Base-by-base conservation (phyloP, 2,329 filamentous ascomycete genomes). In the Daldinia sp. region DNA sequence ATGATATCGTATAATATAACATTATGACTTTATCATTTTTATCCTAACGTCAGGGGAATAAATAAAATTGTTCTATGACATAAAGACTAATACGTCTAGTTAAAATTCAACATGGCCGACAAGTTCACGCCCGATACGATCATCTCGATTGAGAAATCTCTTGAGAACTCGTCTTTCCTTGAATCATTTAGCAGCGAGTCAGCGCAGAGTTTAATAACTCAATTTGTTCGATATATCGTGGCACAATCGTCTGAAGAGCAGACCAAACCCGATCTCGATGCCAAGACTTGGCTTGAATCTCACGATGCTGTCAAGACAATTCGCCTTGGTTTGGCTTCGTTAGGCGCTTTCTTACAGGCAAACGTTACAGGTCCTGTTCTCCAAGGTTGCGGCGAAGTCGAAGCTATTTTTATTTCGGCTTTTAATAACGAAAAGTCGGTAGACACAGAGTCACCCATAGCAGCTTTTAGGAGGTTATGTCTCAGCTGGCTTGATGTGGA, bases 281-380 rank as follows among this genome's bases (percentile, higher is more conserved):
- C 35, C 13, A 15, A 41, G 55, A 58, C 20, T 50, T 51, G 12
- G 18, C 44, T 5, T 37, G 18, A 15, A 37, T 35, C 46, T 30
- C 30, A 39, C 48, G 33, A 60, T 54, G 30, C 42, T 18, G 63
- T 50, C 23, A 50, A 73, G 7, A 70, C 70, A 6, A 46, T 78
- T 26, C 70, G 71, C 1, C 48, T 91, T 46, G 91, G 88, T 15
- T 81, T 92, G 63, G 89, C 90, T 4, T 87, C 90, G 2, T 82
- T 94, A 1, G 85, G 89, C 74, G 85, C 88, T 6, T 94, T 94
- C 77, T 77, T 94, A 6, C 92, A 94, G 76, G 88, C 89, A 0
- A 93, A 91, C 76, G 88, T 93, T 61, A 94, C 92, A 23, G 92
- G 92, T 1, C 92, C 92, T 4, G 89, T 91, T 0, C 81, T 93